phyloP scores from a whole-genome alignment of 1,284 basidiomycete species.

The Cryptococcus neoformans region DNA sequence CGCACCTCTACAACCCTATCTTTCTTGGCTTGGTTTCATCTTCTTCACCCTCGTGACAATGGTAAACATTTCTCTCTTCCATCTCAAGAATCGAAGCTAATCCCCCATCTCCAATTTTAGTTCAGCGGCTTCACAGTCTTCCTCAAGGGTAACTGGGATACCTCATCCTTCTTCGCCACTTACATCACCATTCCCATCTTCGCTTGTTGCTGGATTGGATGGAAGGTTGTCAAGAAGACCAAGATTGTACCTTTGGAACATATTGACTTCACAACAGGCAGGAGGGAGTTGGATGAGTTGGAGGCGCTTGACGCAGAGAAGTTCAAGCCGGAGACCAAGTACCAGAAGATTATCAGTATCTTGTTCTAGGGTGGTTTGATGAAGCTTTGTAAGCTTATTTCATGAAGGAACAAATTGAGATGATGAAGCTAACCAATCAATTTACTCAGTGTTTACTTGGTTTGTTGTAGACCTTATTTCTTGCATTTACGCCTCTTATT shows the following conservation, averaged over 20 bases:
- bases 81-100: background rate
- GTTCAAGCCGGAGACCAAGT: constrained; percentile 22
- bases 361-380: constrained; percentile 24
- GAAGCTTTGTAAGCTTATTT: no score
- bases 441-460: no score
- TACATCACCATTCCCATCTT: constrained; percentile 59
- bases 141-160: constrained; percentile 57
- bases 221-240: constrained; percentile 59
- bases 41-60: constrained; percentile 3
- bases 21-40: constrained; percentile 43
- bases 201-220: constrained; percentile 58
- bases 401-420: no score
- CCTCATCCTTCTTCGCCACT: constrained; percentile 42
- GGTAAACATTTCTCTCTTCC: background rate
- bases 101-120: constrained; percentile 8
- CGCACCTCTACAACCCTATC: constrained; percentile 56
- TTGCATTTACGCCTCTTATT: no score
- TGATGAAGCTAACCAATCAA: no score
- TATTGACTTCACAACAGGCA: constrained; percentile 64
- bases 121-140: constrained; percentile 3
- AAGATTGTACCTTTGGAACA: constrained; percentile 55
- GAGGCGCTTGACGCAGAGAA: constrained; percentile 45
- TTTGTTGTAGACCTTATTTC: no score
- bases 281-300: constrained; percentile 61
- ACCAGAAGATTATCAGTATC: constrained; percentile 20